Conservation (phyloP, 2,329 filamentous ascomycete species). For the Pseudocercospora macadamiae region DNA sequence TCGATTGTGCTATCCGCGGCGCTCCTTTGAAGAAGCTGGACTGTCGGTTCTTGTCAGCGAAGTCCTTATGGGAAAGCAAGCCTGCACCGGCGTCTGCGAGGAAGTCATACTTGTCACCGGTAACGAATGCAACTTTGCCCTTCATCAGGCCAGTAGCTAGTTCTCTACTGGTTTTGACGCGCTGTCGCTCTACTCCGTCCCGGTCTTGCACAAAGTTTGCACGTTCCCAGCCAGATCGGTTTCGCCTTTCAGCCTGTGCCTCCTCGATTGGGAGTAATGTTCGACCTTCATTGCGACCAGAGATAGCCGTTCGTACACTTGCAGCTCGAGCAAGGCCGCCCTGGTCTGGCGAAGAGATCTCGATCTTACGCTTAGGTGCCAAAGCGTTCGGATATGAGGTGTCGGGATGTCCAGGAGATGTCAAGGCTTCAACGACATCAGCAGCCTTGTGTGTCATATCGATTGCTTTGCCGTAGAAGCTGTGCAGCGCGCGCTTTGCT, state of each 20-base stretch:
- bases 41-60: background rate
- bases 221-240: background rate
- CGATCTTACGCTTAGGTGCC: background rate
- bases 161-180: background rate
- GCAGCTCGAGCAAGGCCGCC: background rate
- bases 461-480: background rate
- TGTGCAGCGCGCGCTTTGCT: background rate
- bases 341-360: background rate
- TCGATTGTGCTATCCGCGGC: too few species aligned
- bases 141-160: background rate
- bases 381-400: background rate
- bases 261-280: background rate
- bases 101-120: background rate
- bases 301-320: background rate
- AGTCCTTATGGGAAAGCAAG: background rate
- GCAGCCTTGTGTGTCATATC: background rate
- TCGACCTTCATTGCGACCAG: background rate
- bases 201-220: background rate
- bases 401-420: background rate
- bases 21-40: background rate
- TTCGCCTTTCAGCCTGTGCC: background rate
- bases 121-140: background rate
- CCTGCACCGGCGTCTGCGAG: background rate
- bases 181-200: background rate
- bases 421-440: background rate